These are phyloP conservation scores for Globisporangium camurandrum DNA, from an alignment of 352 stramenopile genomes.

Conservation along the genomic window DNA sequence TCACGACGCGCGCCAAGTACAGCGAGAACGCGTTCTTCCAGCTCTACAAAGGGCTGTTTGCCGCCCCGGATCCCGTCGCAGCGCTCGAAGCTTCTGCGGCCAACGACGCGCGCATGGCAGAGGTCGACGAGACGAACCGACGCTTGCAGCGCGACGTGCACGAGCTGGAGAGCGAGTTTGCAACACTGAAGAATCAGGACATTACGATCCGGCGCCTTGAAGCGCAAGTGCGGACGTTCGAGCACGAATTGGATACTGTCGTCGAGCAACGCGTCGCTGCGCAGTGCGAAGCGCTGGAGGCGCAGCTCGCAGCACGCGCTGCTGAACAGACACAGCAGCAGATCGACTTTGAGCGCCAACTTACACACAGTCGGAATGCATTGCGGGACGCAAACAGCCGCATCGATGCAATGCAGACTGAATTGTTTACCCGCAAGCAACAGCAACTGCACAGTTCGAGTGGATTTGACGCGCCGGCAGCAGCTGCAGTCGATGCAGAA, in stretches of 20 bases:
- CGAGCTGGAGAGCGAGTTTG: slow-evolving; percentile 93
- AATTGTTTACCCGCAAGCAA: slow-evolving; percentile 88
- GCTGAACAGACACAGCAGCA: slow-evolving; percentile 79
- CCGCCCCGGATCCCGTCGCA: slow-evolving; percentile 74
- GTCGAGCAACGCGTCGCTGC: slow-evolving; percentile 55
- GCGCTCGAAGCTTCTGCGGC: slow-evolving; percentile 54
- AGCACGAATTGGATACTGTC: slow-evolving; percentile 57
- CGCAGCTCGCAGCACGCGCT: slow-evolving; percentile 53
- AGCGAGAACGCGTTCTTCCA: slow-evolving; percentile 86
- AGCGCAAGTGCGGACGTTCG: slow-evolving; percentile 76
- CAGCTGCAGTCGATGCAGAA: too few species aligned
- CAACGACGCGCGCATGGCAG: slow-evolving; percentile 51
- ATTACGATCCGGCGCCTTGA: slow-evolving; percentile 96
- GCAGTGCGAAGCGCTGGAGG: slow-evolving; percentile 56
- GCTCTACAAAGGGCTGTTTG: slow-evolving; percentile 84
- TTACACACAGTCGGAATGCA: slow-evolving; percentile 48
- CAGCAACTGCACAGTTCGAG: slow-evolving; percentile 48
- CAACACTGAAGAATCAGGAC: slow-evolving; percentile 93
- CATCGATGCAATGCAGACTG: slow-evolving; percentile 87
- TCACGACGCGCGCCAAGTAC: slow-evolving; percentile 89
- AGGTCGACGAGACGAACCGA: slow-evolving; percentile 89
- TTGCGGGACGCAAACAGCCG: slow-evolving; percentile 60
- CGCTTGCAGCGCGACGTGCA: slow-evolving; percentile 85
- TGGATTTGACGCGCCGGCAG: slow-evolving; percentile 44
- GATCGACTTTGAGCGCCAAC: slow-evolving; percentile 61